Evolutionary conservation across 306 rosid species (phyloP).

Genomic region (Chamaecrista fasciculata): DNA sequence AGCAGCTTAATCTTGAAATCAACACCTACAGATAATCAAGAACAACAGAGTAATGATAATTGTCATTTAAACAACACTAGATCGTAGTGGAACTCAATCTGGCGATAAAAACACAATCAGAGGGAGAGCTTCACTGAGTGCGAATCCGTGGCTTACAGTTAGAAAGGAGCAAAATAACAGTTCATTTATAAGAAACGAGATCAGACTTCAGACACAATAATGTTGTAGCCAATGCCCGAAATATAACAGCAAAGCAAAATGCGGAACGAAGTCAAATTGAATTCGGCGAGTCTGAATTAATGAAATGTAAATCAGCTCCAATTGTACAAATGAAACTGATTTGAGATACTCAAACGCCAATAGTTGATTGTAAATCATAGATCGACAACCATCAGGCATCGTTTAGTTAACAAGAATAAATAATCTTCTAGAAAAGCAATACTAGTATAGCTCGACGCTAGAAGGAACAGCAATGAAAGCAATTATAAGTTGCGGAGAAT

Average conservation of each 20-base stretch:
- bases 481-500: background rate
- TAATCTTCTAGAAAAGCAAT: background rate
- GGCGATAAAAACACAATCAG: slow-evolving; percentile 13
- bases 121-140: background rate
- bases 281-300: background rate
- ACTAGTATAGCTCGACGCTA: background rate
- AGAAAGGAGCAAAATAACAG: background rate
- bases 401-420: slow-evolving; percentile 2
- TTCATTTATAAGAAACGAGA: background rate
- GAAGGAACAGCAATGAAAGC: background rate
- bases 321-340: background rate
- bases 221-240: background rate
- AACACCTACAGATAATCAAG: slow-evolving; percentile 58
- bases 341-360: background rate
- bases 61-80: background rate
- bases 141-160: background rate
- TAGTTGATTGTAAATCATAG: slow-evolving; percentile 26
- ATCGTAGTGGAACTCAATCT: slow-evolving; percentile 14
- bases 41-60: background rate
- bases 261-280: background rate
- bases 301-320: slow-evolving; percentile 1
- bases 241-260: background rate
- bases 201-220: background rate
- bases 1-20: slow-evolving; percentile 95
- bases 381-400: slow-evolving; percentile 33